Percentiles rank a stretch among this genome's conserved stretches.
Evolutionary conservation across 140 eudicot species (phyloP).

Genomic region (Flaveria floridana): DNA sequence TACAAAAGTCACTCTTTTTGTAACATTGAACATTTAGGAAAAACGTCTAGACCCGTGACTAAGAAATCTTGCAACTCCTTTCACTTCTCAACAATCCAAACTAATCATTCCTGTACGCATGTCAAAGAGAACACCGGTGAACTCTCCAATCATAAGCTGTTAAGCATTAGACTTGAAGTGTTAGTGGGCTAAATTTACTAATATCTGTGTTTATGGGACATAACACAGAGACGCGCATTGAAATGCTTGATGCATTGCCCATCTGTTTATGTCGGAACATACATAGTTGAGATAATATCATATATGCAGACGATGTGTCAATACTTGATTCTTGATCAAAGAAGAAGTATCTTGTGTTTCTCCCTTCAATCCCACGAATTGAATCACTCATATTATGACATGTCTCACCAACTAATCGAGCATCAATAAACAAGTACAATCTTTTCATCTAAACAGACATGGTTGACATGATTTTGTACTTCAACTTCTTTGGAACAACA

Average conservation of each 20-base stretch:
- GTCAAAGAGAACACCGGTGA: slow-evolving; percentile 13
- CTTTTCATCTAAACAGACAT: slow-evolving; percentile 15
- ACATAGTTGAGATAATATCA: not conserved
- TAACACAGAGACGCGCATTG: not conserved
- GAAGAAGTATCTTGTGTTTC: not conserved
- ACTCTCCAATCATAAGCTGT: slow-evolving; percentile 27
- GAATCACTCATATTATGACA: slow-evolving; percentile 18
- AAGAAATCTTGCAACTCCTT: slow-evolving; percentile 28
- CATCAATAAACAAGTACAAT: slow-evolving; percentile 9
- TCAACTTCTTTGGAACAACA: slow-evolving; percentile 21
- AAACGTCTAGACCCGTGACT: slow-evolving; percentile 16
- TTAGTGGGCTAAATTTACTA: slow-evolving; percentile 6
- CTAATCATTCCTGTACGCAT: slow-evolving; percentile 10
- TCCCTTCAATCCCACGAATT: slow-evolving; percentile 11
- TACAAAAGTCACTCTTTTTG: slow-evolving; percentile 21
- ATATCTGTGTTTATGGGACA: not conserved
- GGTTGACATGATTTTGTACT: slow-evolving; percentile 15
- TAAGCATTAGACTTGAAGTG: slow-evolving; percentile 17
- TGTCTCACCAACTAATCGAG: slow-evolving; percentile 17
- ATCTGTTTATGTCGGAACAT: slow-evolving; percentile 4
- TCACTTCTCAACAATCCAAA: slow-evolving; percentile 27
- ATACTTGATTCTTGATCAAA: slow-evolving; percentile 13
- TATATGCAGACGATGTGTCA: slow-evolving; percentile 23
- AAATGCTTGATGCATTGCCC: slow-evolving; percentile 22
- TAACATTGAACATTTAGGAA: not conserved